A percentile compares a stretch with the other conserved stretches of the same genome.
phyloP scores from a whole-genome alignment of 768 basidiomycete species.

The Xanthoconium purpureum region DNA sequence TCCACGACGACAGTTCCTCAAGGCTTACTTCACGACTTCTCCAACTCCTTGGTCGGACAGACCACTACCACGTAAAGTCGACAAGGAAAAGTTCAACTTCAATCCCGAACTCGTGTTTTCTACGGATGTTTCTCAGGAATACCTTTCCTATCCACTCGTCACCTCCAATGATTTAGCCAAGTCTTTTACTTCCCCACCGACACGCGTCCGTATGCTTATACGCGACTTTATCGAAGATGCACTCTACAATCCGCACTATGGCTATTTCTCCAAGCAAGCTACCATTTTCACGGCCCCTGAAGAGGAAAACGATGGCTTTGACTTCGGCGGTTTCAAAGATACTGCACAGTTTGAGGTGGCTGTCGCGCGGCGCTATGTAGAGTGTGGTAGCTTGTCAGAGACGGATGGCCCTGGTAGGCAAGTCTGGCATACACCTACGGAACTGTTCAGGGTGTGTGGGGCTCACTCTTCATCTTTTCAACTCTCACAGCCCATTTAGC shows the following conservation, averaged over 20 bases:
- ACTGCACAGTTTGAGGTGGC: slow-evolving; percentile 76
- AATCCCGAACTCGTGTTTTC: slow-evolving; percentile 60
- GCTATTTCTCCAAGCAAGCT: slow-evolving; percentile 93
- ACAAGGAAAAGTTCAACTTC: slow-evolving; percentile 73
- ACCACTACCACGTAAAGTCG: slow-evolving; percentile 7
- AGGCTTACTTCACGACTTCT: slow-evolving; percentile 25
- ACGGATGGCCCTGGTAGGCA: slow-evolving; percentile 76
- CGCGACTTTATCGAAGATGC: slow-evolving; percentile 97
- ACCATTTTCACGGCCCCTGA: slow-evolving; percentile 74
- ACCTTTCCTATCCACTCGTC: slow-evolving; percentile 52
- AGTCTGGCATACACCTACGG: slow-evolving; percentile 98
- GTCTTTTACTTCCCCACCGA: slow-evolving; percentile 55
- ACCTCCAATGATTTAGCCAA: slow-evolving; percentile 68
- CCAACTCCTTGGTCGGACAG: slow-evolving; percentile 12
- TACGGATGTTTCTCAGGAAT: slow-evolving; percentile 41
- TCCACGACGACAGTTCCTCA: slow-evolving; percentile 23
- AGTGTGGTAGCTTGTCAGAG: slow-evolving; percentile 58
- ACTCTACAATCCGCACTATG: slow-evolving; percentile 95
- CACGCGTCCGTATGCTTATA: slow-evolving; percentile 85
- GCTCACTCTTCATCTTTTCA: not conserved
- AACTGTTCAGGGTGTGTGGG: slow-evolving; percentile 81
- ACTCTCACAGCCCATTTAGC: slow-evolving; percentile 46
- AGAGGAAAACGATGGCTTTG: slow-evolving; percentile 46
- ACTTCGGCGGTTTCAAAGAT: slow-evolving; percentile 67
- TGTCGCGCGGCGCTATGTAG: slow-evolving; percentile 72